Base-by-base conservation (phyloP, 768 basidiomycete species). In the Pleurotus tuber-regium region DNA sequence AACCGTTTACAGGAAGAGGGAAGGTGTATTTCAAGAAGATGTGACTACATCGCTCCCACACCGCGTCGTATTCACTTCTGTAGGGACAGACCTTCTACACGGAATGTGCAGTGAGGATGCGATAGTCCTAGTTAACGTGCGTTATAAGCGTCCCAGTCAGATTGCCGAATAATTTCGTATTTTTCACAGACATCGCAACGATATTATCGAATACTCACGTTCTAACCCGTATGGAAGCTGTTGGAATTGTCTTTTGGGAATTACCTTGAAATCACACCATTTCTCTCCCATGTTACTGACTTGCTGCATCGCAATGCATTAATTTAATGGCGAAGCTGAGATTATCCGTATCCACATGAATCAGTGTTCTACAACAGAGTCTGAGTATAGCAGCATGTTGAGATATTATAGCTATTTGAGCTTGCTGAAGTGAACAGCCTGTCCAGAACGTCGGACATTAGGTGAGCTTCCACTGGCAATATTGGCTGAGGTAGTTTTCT, bases 21-120 rank as follows among this genome's bases (percentile, higher is more conserved):
- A 61, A n/a, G 58, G 58, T 38, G 59, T 78, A 31, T 84, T 83
- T 57, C 51, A 52, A 26, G 61, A 65, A 1, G 63, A 68, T 46
- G 70, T 82, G 24, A 54, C 56, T 24, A 82, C 81, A 18, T 63
- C 61, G 28, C 59, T 84, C 46, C 78, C 80, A 28, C 82, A 74
- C 61, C 69, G 73, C 23, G 25, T 19, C 4, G n/a, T 21, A 3
- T 7, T 21, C 3, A 16, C 23, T 30, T 33, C n/a, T 29, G 59
- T 74, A 16, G 66, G 64, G 51, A 62, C 58, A 4, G 50, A 66
- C 41, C 31, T 54, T 10, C 30, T 74, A 48, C 60, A 60, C 43
- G 71, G 70, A 6, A 76, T 86, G 75, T 77, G 82, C 66, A 76
- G 72, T 55, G 81, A 83, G 61, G 83, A 85, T 63, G 69, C 66